phyloP scores from a whole-genome alignment of 768 basidiomycete genomes.

The Royoungia palumana region DNA sequence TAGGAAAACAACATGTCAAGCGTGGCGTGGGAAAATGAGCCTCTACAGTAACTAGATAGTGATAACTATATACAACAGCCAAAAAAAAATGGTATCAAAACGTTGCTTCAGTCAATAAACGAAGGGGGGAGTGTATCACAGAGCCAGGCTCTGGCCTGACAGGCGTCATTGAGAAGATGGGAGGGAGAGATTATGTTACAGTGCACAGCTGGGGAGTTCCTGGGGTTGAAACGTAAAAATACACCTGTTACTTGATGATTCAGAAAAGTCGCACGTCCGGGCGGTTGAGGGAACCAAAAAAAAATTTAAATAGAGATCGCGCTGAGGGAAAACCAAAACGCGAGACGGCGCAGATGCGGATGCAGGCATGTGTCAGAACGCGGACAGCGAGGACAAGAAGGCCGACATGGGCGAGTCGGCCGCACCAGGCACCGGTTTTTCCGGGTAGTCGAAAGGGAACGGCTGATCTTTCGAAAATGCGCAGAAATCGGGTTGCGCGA shows the following conservation, averaged over 20 bases:
- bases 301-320: not conserved
- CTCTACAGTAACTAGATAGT: conserved; percentile 25
- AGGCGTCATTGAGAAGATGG: not conserved
- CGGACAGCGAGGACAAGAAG: conserved; percentile 31
- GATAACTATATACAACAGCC: conserved; percentile 31
- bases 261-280: conserved; percentile 2
- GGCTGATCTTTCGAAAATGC: conserved; percentile 21
- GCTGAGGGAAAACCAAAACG: not conserved
- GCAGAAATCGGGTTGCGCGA: conserved; percentile 21
- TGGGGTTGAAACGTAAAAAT: conserved; percentile 24
- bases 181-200: conserved; percentile 19
- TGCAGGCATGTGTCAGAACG: conserved; percentile 21
- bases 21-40: not conserved
- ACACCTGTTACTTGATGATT: conserved; percentile 15
- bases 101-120: conserved; percentile 10
- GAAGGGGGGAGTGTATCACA: conserved; percentile 9
- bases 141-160: conserved; percentile 1
- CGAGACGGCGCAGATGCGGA: conserved; percentile 4
- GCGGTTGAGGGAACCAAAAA: not conserved
- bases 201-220: conserved; percentile 21
- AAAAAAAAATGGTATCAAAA: conserved; percentile 7
- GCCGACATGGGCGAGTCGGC: conserved; percentile 31
- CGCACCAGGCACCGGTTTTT: conserved; percentile 20
- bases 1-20: not conserved
- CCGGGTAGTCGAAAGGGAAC: conserved; percentile 24